Evolutionary conservation across 2,329 filamentous ascomycete genomes (phyloP).

Genomic region (Cylindrodendrum hubeiense): DNA sequence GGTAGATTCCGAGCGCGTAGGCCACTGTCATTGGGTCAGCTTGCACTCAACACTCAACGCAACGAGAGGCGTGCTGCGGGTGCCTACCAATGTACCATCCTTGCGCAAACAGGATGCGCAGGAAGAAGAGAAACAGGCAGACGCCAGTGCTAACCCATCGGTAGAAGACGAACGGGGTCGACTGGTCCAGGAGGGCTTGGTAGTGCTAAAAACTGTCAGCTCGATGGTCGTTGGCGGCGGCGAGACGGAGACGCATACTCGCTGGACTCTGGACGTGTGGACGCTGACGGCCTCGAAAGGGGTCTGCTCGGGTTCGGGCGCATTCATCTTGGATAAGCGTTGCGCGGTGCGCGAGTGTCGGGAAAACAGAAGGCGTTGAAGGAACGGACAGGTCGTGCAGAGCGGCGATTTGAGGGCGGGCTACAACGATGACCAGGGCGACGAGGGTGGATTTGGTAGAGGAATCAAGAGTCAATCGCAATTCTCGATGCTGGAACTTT

Average conservation of each 20-base stretch:
- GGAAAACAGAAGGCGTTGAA: neutral
- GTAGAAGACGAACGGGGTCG: conserved; percentile 89
- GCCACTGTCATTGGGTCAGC: conserved; percentile 73
- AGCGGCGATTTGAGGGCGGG: conserved; percentile 9
- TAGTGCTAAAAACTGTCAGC: conserved; percentile 74
- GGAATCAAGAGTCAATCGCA: conserved; percentile 22
- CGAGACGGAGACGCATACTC: conserved; percentile 63
- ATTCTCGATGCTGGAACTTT: conserved; percentile 15
- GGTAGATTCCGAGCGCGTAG: conserved; percentile 98
- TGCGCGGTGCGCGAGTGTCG: conserved; percentile 25
- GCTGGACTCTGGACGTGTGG: conserved; percentile 82
- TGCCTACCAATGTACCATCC: conserved; percentile 96
- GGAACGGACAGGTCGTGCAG: neutral
- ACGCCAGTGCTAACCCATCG: conserved; percentile 89
- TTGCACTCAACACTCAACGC: neutral
- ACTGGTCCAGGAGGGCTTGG: conserved; percentile 93
- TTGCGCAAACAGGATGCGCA: conserved; percentile 91
- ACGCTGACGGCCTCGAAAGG: conserved; percentile 91
- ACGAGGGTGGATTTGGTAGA: conserved; percentile 20
- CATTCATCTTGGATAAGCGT: conserved; percentile 74
- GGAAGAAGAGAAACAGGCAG: conserved; percentile 83
- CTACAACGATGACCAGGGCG: conserved; percentile 18
- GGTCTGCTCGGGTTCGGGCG: conserved; percentile 87
- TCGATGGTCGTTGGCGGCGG: conserved; percentile 17
- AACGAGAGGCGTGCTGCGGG: neutral